phyloP scores from a whole-genome alignment of 2,329 filamentous ascomycete genomes.

The Macroventuria anomochaeta region DNA sequence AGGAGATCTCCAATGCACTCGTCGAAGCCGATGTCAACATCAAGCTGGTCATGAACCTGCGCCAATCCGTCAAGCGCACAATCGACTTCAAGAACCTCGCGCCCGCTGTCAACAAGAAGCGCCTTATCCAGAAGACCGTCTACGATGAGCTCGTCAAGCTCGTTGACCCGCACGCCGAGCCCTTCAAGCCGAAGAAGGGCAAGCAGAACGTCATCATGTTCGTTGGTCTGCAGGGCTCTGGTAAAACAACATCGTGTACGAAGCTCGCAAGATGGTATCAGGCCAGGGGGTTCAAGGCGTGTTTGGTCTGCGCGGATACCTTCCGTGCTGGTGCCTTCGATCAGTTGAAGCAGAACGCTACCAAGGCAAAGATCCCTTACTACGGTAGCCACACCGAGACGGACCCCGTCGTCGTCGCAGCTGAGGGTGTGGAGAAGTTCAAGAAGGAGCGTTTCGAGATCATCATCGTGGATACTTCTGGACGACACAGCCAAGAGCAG shows the following conservation, averaged over 20 bases:
- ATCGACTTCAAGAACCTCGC: slow-evolving; percentile 97
- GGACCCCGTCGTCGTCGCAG: slow-evolving; percentile 89
- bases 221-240: slow-evolving; percentile 94
- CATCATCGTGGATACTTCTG: slow-evolving; percentile 97
- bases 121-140: slow-evolving; percentile 95
- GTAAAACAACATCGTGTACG: slow-evolving; percentile 98
- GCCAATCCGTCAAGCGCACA: slow-evolving; percentile 86
- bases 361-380: slow-evolving; percentile 98
- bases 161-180: slow-evolving; percentile 92
- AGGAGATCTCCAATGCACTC: slow-evolving; percentile 95
- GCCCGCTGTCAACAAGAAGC: slow-evolving; percentile 95
- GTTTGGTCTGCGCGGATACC: slow-evolving; percentile 95
- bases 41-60: slow-evolving; percentile 85
- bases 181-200: slow-evolving; percentile 96
- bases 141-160: slow-evolving; percentile 96
- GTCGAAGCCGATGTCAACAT: slow-evolving; percentile 98
- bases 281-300: slow-evolving; percentile 88
- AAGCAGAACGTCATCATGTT: slow-evolving; percentile 99
- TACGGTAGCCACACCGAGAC: slow-evolving; percentile 96
- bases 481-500: slow-evolving; percentile 91
- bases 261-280: slow-evolving; percentile 96
- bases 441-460: slow-evolving; percentile 98
- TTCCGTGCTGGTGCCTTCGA: slow-evolving; percentile 99
- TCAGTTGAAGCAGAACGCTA: slow-evolving; percentile 98
- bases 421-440: slow-evolving; percentile 98